Conservation (phyloP, 352 stramenopile species). For the Phytophthora uliginosa region DNA sequence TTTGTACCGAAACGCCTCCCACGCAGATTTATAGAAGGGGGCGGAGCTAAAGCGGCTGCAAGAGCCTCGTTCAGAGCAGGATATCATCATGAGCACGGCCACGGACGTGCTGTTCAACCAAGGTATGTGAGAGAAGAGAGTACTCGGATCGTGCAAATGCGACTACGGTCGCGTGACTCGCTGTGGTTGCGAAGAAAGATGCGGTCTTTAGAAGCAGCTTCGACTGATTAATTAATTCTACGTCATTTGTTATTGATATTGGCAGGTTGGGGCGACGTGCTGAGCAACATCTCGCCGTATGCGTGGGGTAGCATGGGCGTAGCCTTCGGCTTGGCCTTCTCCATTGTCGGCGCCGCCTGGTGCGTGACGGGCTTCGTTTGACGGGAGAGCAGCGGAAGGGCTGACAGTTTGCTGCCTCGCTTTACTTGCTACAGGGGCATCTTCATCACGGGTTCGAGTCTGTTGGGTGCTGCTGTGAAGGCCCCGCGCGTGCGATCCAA, state of each 20-base stretch:
- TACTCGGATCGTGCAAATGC: not conserved
- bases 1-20: conserved; percentile 31
- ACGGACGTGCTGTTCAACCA: conserved; percentile 91
- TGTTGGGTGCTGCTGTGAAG: conserved; percentile 99
- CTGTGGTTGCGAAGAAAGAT: conserved; percentile 19
- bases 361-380: conserved; percentile 35
- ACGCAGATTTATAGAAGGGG: conserved; percentile 20
- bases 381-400: not conserved
- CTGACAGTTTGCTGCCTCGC: conserved; percentile 6
- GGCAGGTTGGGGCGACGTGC: conserved; percentile 94
- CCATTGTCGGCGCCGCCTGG: conserved; percentile 98
- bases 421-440: conserved; percentile 73
- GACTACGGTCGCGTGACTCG: not conserved
- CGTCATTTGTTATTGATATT: conserved; percentile 3
- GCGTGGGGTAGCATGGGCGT: conserved; percentile 98
- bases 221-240: not conserved
- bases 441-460: conserved; percentile 95
- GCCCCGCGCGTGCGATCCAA: conserved; percentile 99
- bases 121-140: conserved; percentile 49
- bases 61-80: conserved; percentile 22
- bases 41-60: conserved; percentile 16
- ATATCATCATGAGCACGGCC: conserved; percentile 74
- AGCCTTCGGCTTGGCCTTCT: conserved; percentile 97
- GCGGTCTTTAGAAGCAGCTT: not conserved
- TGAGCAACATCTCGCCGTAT: conserved; percentile 99